Evolutionary conservation across 1,139 yeast species (phyloP).

Genomic region (Hemisphaericaspora subhashii): DNA sequence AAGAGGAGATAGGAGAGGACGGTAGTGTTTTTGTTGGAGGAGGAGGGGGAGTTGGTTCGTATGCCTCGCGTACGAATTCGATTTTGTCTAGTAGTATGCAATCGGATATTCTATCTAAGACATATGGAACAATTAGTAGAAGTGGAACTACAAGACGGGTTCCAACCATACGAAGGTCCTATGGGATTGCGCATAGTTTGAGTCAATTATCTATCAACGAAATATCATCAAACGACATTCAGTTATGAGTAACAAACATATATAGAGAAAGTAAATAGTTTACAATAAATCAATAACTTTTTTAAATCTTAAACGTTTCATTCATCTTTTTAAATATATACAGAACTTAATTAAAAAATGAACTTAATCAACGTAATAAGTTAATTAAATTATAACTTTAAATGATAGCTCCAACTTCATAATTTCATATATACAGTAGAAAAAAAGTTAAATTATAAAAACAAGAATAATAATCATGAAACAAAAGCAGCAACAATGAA

Average conservation of each 20-base stretch:
- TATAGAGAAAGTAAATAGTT: background rate
- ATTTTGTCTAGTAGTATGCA: conserved; percentile 5
- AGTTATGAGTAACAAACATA: background rate
- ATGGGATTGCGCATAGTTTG: conserved; percentile 11
- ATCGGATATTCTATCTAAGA: conserved; percentile 8
- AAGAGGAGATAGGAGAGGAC: background rate
- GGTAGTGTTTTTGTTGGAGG: background rate
- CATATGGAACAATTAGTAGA: conserved; percentile 12
- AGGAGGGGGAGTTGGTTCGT: background rate
- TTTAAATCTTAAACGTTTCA: background rate
- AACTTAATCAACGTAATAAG: conserved; percentile 2
- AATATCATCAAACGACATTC: background rate
- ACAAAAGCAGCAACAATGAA: conserved; percentile 1
- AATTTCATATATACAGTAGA: conserved; percentile 8
- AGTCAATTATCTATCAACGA: conserved; percentile 7
- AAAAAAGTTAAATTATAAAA: conserved; percentile 2
- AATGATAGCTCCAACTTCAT: background rate
- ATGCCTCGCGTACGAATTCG: conserved; percentile 2
- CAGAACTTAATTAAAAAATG: conserved; percentile 1
- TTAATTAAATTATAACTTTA: background rate
- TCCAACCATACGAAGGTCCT: conserved; percentile 10
- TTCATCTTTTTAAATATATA: conserved; percentile 6
- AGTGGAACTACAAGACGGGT: background rate
- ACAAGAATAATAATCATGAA: conserved; percentile 3
- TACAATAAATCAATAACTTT: background rate